Evolutionary conservation across 495 filamentous ascomycete genomes (phyloP).

Genomic region (Aspergillus asperescens): DNA sequence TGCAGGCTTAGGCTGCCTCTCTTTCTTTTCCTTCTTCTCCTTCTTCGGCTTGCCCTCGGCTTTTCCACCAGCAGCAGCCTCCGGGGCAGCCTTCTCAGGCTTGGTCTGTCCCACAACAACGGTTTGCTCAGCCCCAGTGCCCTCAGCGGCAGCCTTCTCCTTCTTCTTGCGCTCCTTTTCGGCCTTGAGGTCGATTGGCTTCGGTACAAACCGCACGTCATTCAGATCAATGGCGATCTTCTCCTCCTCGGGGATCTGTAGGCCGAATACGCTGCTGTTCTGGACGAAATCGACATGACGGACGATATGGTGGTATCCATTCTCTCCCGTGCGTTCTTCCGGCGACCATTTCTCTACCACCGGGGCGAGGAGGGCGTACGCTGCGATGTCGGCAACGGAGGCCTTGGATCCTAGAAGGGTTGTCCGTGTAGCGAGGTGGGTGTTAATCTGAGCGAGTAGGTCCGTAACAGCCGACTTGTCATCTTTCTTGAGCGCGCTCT

Average conservation of each 20-base stretch:
- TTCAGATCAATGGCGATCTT: conserved; percentile 76
- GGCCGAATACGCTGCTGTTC: conserved; percentile 71
- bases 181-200: conserved; percentile 74
- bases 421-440: conserved; percentile 79
- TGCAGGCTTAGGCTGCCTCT: conserved; percentile 59
- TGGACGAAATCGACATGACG: conserved; percentile 93
- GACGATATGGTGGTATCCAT: conserved; percentile 86
- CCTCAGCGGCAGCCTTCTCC: conserved; percentile 64
- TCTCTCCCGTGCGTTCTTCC: conserved; percentile 85
- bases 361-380: conserved; percentile 77
- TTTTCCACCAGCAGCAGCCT: conserved; percentile 31
- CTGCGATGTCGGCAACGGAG: conserved; percentile 79
- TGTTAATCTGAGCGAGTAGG: conserved; percentile 71
- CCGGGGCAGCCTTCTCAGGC: conserved; percentile 38
- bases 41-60: conserved; percentile 40
- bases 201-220: conserved; percentile 76
- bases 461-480: conserved; percentile 46
- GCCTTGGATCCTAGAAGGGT: conserved; percentile 88
- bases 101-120: conserved; percentile 42
- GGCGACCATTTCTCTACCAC: conserved; percentile 72
- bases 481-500: conserved; percentile 50
- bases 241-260: conserved; percentile 64
- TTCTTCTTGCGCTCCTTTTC: conserved; percentile 88
- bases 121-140: conserved; percentile 35
- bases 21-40: conserved; percentile 74